Conservation (phyloP, 2,329 filamentous ascomycete genomes). For the Aspergillus versicolor region DNA sequence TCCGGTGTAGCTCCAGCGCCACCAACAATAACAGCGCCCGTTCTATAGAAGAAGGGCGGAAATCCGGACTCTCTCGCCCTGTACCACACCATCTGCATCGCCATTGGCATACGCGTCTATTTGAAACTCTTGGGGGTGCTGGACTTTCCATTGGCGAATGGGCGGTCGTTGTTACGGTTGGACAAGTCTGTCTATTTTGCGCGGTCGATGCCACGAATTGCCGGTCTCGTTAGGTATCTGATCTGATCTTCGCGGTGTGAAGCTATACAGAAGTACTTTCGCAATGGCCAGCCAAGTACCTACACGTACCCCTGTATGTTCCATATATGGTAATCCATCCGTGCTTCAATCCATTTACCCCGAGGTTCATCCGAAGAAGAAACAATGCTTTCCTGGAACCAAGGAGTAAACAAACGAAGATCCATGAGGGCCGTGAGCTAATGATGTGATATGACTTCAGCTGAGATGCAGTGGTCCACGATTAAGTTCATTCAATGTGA, state of each 20-base stretch:
- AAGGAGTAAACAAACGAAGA: neutral
- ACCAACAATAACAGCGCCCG: neutral
- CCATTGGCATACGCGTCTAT: slow-evolving; percentile 7
- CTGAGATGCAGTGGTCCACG: neutral
- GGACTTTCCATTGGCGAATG: slow-evolving; percentile 9
- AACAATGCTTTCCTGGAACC: neutral
- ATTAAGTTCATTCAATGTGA: neutral
- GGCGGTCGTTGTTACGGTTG: slow-evolving; percentile 4
- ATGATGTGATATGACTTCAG: slow-evolving; percentile 2
- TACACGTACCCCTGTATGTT: too few species aligned
- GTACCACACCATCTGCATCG: slow-evolving; percentile 10
- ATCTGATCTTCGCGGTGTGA: neutral
- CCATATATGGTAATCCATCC: too few species aligned
- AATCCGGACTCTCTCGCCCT: slow-evolving; percentile 5
- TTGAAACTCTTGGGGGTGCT: neutral
- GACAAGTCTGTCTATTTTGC: neutral
- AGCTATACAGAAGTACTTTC: neutral
- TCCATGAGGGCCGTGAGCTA: neutral
- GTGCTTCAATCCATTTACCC: neutral
- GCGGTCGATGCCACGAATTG: slow-evolving; percentile 10
- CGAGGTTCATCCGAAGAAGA: neutral
- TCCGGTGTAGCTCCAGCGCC: neutral
- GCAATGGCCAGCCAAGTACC: too few species aligned
- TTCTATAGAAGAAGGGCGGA: neutral
- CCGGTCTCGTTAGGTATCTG: neutral